phyloP scores from a whole-genome alignment of 768 basidiomycete species.

The Daedalea quercina region DNA sequence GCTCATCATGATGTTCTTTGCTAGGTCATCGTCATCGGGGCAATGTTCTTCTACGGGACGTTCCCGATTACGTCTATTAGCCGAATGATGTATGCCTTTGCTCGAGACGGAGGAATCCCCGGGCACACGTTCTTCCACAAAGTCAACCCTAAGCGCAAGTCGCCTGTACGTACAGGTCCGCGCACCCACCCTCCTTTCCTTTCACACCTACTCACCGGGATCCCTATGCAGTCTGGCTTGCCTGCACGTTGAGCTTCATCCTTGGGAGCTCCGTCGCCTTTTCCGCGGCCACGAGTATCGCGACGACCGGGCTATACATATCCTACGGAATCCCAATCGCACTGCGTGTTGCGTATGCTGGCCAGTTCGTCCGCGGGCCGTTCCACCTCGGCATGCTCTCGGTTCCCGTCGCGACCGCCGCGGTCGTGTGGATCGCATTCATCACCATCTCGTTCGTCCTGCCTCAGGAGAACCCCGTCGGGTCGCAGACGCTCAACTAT shows the following conservation, averaged over 20 bases:
- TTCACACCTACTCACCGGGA: background rate
- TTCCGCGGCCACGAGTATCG: slow-evolving; percentile 46
- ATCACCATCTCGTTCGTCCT: slow-evolving; percentile 73
- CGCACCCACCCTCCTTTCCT: background rate
- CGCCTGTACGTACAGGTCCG: slow-evolving; percentile 63
- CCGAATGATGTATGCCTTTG: slow-evolving; percentile 80
- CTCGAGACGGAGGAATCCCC: slow-evolving; percentile 69
- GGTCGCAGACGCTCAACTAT: slow-evolving; percentile 70
- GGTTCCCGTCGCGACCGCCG: slow-evolving; percentile 46
- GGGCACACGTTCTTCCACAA: slow-evolving; percentile 61
- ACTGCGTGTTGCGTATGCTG: slow-evolving; percentile 53
- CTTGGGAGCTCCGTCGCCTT: slow-evolving; percentile 72
- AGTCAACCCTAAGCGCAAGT: slow-evolving; percentile 51
- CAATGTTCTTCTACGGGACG: slow-evolving; percentile 73
- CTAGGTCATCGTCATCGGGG: slow-evolving; percentile 58
- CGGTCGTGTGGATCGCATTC: slow-evolving; percentile 65
- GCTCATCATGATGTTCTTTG: too few relatives aligned
- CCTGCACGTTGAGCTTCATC: slow-evolving; percentile 68
- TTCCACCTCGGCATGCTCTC: slow-evolving; percentile 67
- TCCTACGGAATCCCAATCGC: slow-evolving; percentile 71
- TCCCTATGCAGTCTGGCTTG: slow-evolving; percentile 57
- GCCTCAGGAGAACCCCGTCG: slow-evolving; percentile 63
- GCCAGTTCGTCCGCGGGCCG: slow-evolving; percentile 57
- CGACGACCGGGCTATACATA: slow-evolving; percentile 72
- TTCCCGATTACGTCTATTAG: slow-evolving; percentile 78